Base-by-base conservation (phyloP, 441 rosid species). In the Jatropha multifida region DNA sequence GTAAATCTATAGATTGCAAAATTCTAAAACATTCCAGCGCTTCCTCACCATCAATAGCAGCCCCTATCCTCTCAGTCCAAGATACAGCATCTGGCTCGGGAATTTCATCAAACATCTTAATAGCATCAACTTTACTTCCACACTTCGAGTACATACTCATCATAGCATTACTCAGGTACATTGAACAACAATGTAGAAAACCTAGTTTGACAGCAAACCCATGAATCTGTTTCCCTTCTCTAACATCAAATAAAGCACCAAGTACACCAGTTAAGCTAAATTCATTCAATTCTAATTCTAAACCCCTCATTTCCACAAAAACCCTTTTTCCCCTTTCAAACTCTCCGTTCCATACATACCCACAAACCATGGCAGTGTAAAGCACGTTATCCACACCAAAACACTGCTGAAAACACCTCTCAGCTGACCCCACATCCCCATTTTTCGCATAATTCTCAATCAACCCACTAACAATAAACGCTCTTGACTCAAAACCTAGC, bases 21-120 rank as follows among this genome's bases (percentile, higher is more conserved):
- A 52, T 23, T 44, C 77, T 78, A 78, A 85, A 80, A 51, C 75
- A 77, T 18, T 62, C 69, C 17, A 78, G 54, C 15, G 85, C 85
- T 62, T 83, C 85, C 41, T 72, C 9, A 7, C 79, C 75, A 42
- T 80, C 81, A 69, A 37, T 71, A 58, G 88, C 78, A 27, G 85
- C 85, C 7, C 81, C 81, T 32, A 83, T 83, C 76, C 85, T 85
- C 75, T 83, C 85, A 2, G 84, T 76, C 84, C 85, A 86, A 51
- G 85, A 86, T 56, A 83, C 79, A 60, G 82, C 44, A 46, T 86
- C 85, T 5, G 86, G 86, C 2, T 83, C 79, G 38, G 81, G 13
- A 77, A 86, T 83, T 86, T 83, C 86, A 76, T 78, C 85, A 18
- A 83, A 83, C 81, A 73, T 1, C 72, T 74, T 80, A 75, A 80